Evolutionary conservation across 495 filamentous ascomycete species (phyloP).

Genomic region (Neurospora tetraspora): DNA sequence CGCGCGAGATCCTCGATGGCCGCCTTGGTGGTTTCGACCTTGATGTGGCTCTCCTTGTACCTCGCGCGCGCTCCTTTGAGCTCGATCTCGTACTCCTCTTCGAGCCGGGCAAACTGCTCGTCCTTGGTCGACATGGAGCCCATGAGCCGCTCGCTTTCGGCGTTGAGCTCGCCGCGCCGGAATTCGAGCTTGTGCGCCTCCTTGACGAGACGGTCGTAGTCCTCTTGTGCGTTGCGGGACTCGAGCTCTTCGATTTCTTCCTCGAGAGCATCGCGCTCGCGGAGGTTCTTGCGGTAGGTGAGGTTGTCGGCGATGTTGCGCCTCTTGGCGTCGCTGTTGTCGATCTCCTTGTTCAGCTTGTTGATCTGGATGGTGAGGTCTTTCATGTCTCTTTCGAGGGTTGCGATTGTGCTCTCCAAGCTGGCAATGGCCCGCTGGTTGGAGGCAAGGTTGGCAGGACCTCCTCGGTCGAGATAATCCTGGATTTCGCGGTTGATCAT

Average conservation of each 20-base stretch:
- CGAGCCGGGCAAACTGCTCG: constrained; percentile 55
- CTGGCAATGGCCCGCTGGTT: constrained; percentile 58
- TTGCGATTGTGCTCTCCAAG: constrained; percentile 54
- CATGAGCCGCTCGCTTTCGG: constrained; percentile 43
- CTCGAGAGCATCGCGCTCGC: constrained; percentile 54
- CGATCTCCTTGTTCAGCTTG: constrained; percentile 64
- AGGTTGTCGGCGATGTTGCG: constrained; percentile 81
- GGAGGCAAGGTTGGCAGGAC: constrained; percentile 56
- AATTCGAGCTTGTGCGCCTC: constrained; percentile 56
- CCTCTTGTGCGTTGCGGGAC: constrained; percentile 69
- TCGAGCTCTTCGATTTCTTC: constrained; percentile 68
- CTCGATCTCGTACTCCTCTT: constrained; percentile 72
- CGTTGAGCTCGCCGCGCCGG: constrained; percentile 47
- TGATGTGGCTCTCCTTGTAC: constrained; percentile 82
- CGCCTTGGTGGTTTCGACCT: constrained; percentile 85
- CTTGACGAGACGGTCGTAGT: constrained; percentile 60
- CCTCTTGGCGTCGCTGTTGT: constrained; percentile 67
- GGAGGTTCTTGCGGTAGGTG: constrained; percentile 62
- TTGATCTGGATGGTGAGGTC: constrained; percentile 61
- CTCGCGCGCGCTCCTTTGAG: constrained; percentile 75
- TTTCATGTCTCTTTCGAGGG: constrained; percentile 55
- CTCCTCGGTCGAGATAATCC: constrained; percentile 67
- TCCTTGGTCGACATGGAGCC: constrained; percentile 75
- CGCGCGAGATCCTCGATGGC: constrained; percentile 81
- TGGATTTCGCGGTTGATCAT: constrained; percentile 67